A percentile compares a stretch with the other conserved stretches of the same genome.
These are phyloP conservation scores for Ogataea ramenticola DNA, from an alignment of 805 yeast species.

Conservation along the genomic window DNA sequence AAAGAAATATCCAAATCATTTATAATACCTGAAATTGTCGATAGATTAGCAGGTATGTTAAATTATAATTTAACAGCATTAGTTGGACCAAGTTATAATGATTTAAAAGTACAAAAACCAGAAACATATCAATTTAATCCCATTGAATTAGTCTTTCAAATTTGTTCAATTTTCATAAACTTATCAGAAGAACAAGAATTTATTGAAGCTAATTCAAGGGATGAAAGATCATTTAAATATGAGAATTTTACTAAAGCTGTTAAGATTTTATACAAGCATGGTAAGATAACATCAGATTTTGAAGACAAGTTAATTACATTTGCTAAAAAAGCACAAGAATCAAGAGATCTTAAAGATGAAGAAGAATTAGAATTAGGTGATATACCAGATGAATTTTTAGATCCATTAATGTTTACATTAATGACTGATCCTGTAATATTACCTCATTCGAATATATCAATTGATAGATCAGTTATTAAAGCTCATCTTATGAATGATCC, in stretches of 20 bases:
- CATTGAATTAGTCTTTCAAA: conserved; percentile 53
- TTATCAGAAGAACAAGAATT: conserved; percentile 60
- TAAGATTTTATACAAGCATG: conserved; percentile 48
- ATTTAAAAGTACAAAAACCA: conserved; percentile 78
- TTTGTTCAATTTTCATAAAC: conserved; percentile 72
- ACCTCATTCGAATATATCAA: conserved; percentile 77
- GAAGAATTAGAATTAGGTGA: conserved; percentile 89
- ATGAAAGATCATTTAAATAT: conserved; percentile 79
- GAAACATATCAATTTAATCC: conserved; percentile 82
- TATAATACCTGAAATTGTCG: conserved; percentile 82
- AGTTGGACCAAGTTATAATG: conserved; percentile 92
- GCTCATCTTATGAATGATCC: conserved; percentile 91
- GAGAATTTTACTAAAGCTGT: conserved; percentile 65
- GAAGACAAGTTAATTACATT: conserved; percentile 47
- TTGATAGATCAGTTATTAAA: conserved; percentile 87
- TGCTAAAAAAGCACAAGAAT: conserved; percentile 56
- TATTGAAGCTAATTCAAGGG: conserved; percentile 76
- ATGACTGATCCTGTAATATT: conserved; percentile 96
- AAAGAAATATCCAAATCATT: conserved; percentile 82
- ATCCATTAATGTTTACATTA: conserved; percentile 91
- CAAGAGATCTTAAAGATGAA: conserved; percentile 58
- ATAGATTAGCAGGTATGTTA: conserved; percentile 91
- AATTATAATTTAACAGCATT: conserved; percentile 86
- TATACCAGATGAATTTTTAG: conserved; percentile 92
- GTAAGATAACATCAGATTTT: conserved; percentile 45